Evolutionary conservation across 2,329 filamentous ascomycete species (phyloP).

Genomic region (Aspergillus spinulosporus): DNA sequence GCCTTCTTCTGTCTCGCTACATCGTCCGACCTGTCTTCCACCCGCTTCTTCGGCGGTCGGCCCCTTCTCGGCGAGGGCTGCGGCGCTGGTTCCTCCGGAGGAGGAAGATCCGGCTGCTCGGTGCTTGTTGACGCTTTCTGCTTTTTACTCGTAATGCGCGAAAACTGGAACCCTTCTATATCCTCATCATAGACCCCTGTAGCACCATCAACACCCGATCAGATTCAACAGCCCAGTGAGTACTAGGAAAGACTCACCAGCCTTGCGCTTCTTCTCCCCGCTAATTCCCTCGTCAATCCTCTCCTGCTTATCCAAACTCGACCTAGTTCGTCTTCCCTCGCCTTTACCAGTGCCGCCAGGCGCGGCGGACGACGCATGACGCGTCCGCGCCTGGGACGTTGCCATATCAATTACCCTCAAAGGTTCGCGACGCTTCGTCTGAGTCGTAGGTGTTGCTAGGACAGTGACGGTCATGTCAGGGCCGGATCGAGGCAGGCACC

Average conservation of each 20-base stretch:
- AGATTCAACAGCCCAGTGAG: slow-evolving; percentile 4
- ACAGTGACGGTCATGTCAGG: slow-evolving; percentile 44
- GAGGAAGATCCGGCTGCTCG: slow-evolving; percentile 38
- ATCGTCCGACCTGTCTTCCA: slow-evolving; percentile 22
- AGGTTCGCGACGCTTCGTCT: slow-evolving; percentile 40
- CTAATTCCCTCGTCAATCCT: slow-evolving; percentile 17
- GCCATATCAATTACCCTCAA: slow-evolving; percentile 41
- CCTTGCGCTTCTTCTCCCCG: slow-evolving; percentile 45
- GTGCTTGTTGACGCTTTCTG: slow-evolving; percentile 50
- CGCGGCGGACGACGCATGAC: slow-evolving; percentile 32
- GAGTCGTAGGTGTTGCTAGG: slow-evolving; percentile 35
- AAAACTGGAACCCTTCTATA: slow-evolving; percentile 75
- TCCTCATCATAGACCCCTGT: slow-evolving; percentile 65
- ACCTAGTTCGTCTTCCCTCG: slow-evolving; percentile 29
- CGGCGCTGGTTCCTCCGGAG: slow-evolving; percentile 37
- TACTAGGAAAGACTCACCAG: slow-evolving; percentile 37
- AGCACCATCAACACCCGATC: slow-evolving; percentile 9
- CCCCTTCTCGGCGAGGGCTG: slow-evolving; percentile 38
- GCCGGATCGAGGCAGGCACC: slow-evolving; percentile 10
- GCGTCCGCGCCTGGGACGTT: slow-evolving; percentile 40
- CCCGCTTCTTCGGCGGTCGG: slow-evolving; percentile 46
- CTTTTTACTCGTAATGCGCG: slow-evolving; percentile 66
- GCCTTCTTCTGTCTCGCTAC: slow-evolving; percentile 22
- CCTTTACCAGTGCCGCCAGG: slow-evolving; percentile 25
- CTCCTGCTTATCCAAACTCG: slow-evolving; percentile 39